Conservation (phyloP, 1,284 basidiomycete species). For the Thelephora terrestris region DNA sequence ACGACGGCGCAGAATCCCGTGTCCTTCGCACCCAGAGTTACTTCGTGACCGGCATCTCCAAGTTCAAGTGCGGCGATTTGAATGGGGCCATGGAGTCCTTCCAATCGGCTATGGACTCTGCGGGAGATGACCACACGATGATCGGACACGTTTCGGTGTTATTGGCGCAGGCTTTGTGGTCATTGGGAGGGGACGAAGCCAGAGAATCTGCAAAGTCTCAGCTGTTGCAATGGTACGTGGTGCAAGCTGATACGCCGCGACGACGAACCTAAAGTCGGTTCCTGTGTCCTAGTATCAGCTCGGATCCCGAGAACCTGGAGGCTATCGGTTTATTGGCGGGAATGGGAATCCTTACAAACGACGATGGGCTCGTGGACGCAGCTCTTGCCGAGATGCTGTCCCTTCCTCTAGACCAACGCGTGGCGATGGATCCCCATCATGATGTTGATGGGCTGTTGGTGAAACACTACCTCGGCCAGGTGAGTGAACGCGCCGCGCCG, state of each 20-base stretch:
- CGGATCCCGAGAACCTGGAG: conserved; percentile 62
- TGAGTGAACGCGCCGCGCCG: too few relatives aligned
- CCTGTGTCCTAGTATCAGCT: conserved; percentile 38
- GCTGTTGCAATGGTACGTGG: conserved; percentile 71
- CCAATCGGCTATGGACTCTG: conserved; percentile 53
- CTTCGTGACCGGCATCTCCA: conserved; percentile 63
- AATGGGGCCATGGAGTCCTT: conserved; percentile 55
- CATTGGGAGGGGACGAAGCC: conserved; percentile 63
- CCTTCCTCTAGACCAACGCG: conserved; percentile 52
- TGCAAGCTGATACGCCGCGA: background rate
- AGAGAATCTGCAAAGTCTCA: conserved; percentile 72
- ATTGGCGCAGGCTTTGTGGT: conserved; percentile 77
- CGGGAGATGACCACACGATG: conserved; percentile 36
- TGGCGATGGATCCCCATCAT: conserved; percentile 51
- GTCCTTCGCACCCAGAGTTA: conserved; percentile 54
- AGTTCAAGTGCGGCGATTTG: conserved; percentile 57
- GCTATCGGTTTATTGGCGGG: conserved; percentile 80
- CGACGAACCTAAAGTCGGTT: conserved; percentile 5
- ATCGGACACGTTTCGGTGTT: conserved; percentile 68
- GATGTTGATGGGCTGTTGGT: conserved; percentile 60
- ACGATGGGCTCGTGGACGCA: conserved; percentile 78
- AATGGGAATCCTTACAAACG: conserved; percentile 75
- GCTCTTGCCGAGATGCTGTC: conserved; percentile 74
- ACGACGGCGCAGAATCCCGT: conserved; percentile 26
- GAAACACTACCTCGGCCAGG: conserved; percentile 59